Evolutionary conservation across 176 grass and related monocot species (phyloP).

Genomic region (Rhynchospora pubera): DNA sequence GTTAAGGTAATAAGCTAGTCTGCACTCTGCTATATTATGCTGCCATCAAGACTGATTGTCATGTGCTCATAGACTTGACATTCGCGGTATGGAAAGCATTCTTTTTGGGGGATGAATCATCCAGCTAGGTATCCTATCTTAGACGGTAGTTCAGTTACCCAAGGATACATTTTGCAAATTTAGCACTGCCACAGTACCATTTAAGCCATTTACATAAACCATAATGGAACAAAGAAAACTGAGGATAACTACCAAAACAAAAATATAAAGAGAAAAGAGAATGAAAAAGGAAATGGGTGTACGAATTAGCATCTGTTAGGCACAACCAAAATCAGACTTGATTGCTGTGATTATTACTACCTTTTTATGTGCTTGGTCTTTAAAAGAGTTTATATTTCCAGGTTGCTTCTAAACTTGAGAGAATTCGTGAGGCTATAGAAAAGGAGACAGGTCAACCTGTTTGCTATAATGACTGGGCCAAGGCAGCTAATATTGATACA

Average conservation of each 20-base stretch:
- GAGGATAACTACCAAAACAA: not conserved
- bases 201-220: not conserved
- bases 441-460: constrained; percentile 37
- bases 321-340: not conserved
- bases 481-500: constrained; percentile 52
- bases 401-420: constrained; percentile 70
- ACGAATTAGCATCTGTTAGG: not conserved
- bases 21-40: not conserved
- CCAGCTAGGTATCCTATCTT: no score
- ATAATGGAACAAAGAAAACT: not conserved
- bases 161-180: not conserved
- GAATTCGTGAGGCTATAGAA: constrained; percentile 40
- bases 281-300: not conserved
- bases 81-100: no score
- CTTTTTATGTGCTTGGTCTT: not conserved
- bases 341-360: not conserved
- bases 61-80: not conserved
- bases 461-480: constrained; percentile 54
- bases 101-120: no score
- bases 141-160: no score
- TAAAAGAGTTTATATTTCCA: constrained; percentile 1
- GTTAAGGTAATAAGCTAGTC: constrained; percentile 49
- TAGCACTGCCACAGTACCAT: not conserved
- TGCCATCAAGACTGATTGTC: not conserved
- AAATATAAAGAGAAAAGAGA: not conserved